Evolutionary conservation across 139 green algal species (phyloP).

Genomic region (Zygnema circumcarinatum): DNA sequence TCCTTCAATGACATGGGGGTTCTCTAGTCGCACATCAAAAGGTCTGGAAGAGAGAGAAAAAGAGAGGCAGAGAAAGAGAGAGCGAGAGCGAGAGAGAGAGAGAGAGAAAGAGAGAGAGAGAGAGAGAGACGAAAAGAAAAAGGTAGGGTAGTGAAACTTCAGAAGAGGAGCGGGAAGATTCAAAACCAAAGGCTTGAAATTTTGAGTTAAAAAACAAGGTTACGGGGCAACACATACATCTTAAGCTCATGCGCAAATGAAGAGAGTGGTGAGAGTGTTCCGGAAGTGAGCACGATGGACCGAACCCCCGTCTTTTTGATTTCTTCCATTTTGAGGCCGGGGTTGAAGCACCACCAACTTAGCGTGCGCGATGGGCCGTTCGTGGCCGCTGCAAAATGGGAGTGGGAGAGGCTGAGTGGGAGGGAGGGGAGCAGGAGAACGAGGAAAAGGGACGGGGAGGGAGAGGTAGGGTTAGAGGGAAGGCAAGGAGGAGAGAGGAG

Average conservation of each 20-base stretch:
- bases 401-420: constrained; percentile 5
- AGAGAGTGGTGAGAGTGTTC: constrained; percentile 88
- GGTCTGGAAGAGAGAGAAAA: constrained; percentile 43
- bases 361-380: constrained; percentile 66
- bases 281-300: constrained; percentile 87
- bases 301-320: constrained; percentile 68
- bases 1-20: constrained; percentile 87
- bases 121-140: background rate
- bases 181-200: no score
- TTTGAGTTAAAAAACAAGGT: no score
- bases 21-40: constrained; percentile 92
- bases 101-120: background rate
- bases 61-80: background rate
- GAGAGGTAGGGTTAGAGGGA: background rate
- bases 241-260: constrained; percentile 88
- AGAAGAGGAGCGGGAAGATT: background rate
- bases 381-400: background rate
- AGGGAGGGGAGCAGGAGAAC: background rate
- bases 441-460: background rate
- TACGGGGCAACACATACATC: no score
- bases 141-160: background rate
- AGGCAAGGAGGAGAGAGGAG: background rate
- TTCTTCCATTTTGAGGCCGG: constrained; percentile 71
- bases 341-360: constrained; percentile 92
- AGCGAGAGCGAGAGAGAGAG: background rate